Evolutionary conservation across 2,329 filamentous ascomycete species (phyloP), one percentile per base, ranked within the genome.

Genomic region (Phyllosticta citriasiana): DNA sequence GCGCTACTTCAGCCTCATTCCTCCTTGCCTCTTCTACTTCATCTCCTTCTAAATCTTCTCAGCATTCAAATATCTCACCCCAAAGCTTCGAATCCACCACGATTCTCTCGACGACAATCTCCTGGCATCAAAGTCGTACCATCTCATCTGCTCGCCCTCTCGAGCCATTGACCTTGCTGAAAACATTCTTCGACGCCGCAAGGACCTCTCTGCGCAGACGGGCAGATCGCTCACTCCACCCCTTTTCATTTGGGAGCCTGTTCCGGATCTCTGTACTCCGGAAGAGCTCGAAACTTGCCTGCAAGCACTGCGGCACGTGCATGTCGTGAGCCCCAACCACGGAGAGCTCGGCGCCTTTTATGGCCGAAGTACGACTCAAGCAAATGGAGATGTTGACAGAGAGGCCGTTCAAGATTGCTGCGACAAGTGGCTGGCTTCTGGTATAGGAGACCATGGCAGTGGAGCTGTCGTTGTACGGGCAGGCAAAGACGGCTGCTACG

Each of bases 221-320:
- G 60, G 55, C 51, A 30, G 33, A 52, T 62, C 55, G 60, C 63
- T 68, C 10, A 79, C 78, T 66, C 68, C 77, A 55, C 89, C 92
- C 1, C 74, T 91, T 6, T 90, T 97, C 71, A 84, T 97, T 58
- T 99, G 93, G 93, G 94, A 99, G 72, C 94, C 94, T 0, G 89
- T 97, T 1, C 94, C 94, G 1, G 91, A 97, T 73, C 81, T 90
- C 1, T 97, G 92, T 72, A 87, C 83, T 0, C 86, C 90, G 0
- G 84, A 85, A 35, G 80, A 87, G 64, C 72, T 83, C 22, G 70
- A 77, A 0, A 80, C 78, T 22, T 83, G 83, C 61, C 71, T 80
- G 22, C 72, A 77, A 61, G 83, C 84, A 5, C 74, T 82, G 47
- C 74, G 74, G 59, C 70, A 77, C 52, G 79, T 88, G 25, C 79